Percentiles rank a stretch among this genome's conserved stretches.
These are phyloP conservation scores for Euphrasia confusa DNA, from an alignment of 257 asterid species.

Conservation along the genomic window DNA sequence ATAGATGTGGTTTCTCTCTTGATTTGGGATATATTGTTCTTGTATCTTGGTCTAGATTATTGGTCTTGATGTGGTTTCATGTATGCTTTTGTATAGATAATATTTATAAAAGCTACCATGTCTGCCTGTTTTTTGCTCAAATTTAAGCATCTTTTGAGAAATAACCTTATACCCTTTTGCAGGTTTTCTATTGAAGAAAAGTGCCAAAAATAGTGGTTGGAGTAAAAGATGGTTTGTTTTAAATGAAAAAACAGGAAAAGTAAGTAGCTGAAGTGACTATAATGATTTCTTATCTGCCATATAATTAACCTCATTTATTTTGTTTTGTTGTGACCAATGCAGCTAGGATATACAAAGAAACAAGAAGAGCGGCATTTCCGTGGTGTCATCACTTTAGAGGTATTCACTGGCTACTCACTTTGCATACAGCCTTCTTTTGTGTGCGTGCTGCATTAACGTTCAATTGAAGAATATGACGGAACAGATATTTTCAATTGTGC, in stretches of 20 bases:
- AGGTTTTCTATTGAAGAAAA: conserved; percentile 89
- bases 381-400: conserved; percentile 95
- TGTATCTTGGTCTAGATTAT: background rate
- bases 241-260: conserved; percentile 96
- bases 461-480: background rate
- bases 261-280: conserved; percentile 30
- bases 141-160: background rate
- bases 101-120: background rate
- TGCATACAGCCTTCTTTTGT: background rate
- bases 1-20: background rate
- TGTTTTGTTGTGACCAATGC: conserved; percentile 29
- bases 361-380: conserved; percentile 96
- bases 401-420: conserved; percentile 19
- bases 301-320: conserved; percentile 11
- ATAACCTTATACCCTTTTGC: conserved; percentile 21
- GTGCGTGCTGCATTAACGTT: background rate
- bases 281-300: background rate
- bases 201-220: conserved; percentile 86
- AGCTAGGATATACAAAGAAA: conserved; percentile 97
- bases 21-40: background rate
- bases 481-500: background rate
- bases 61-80: too few relatives aligned
- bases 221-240: conserved; percentile 93
- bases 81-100: background rate
- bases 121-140: background rate